These are phyloP conservation scores for Hygrophila difformis DNA, from an alignment of 257 asterid genomes.

Conservation along the genomic window DNA sequence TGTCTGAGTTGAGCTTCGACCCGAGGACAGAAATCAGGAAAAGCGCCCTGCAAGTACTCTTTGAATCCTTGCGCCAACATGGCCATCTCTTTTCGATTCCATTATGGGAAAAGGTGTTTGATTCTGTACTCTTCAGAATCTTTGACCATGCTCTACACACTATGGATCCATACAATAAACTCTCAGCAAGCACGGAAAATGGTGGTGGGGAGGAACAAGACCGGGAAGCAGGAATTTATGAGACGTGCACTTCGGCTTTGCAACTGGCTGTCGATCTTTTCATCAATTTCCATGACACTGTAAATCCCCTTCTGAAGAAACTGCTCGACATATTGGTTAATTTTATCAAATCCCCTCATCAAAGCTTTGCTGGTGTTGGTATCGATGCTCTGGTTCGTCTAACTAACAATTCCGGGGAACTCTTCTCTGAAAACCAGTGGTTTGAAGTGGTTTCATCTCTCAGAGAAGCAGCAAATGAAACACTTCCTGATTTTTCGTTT, in stretches of 20 bases:
- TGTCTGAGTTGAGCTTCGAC: constrained; percentile 95
- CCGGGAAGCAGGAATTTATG: constrained; percentile 94
- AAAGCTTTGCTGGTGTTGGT: constrained; percentile 95
- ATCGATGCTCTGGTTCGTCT: constrained; percentile 98
- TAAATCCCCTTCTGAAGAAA: constrained; percentile 83
- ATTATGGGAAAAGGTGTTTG: constrained; percentile 97
- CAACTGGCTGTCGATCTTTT: constrained; percentile 97
- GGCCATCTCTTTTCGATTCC: constrained; percentile 89
- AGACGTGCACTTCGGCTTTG: constrained; percentile 94
- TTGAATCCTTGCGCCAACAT: constrained; percentile 82
- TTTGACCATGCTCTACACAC: constrained; percentile 89
- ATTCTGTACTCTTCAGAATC: constrained; percentile 87
- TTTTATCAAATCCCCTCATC: constrained; percentile 94
- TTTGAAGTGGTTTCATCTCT: constrained; percentile 79
- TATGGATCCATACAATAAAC: constrained; percentile 72
- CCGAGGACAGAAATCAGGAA: constrained; percentile 93
- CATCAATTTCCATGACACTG: constrained; percentile 82
- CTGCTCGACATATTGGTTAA: constrained; percentile 73
- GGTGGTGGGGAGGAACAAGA: constrained; percentile 60
- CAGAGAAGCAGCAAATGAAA: constrained; percentile 66
- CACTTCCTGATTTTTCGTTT: constrained; percentile 88
- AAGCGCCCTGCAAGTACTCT: constrained; percentile 84
- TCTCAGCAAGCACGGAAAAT: constrained; percentile 32
- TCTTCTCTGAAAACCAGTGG: constrained; percentile 92
- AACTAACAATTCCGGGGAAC: constrained; percentile 88